Percentiles rank a stretch among this genome's conserved stretches.
These are phyloP conservation scores for Pichia occidentalis DNA, from an alignment of 805 yeast species.

Conservation along the genomic window DNA sequence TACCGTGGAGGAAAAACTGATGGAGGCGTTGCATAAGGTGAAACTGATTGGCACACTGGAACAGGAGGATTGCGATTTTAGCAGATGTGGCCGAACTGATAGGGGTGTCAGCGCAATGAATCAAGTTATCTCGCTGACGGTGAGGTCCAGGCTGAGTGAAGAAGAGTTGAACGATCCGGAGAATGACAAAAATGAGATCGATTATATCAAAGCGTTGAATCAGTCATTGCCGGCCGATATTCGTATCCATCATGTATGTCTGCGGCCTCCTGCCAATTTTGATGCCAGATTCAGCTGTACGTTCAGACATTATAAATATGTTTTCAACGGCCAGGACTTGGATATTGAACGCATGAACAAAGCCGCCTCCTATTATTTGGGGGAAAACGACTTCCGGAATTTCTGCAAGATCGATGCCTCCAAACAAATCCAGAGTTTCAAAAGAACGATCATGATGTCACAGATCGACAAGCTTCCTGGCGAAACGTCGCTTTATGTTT, in stretches of 20 bases:
- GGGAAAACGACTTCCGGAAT: constrained; percentile 86
- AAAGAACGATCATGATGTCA: constrained; percentile 48
- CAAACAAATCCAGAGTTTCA: constrained; percentile 78
- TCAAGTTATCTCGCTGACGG: constrained; percentile 77
- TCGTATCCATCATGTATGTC: constrained; percentile 69
- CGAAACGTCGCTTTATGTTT: constrained; percentile 44
- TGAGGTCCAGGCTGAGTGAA: constrained; percentile 58
- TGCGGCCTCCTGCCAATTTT: constrained; percentile 76
- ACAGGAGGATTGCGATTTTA: constrained; percentile 61
- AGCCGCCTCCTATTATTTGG: constrained; percentile 59
- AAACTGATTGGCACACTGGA: constrained; percentile 55
- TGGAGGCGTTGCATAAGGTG: constrained; percentile 65
- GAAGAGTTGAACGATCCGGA: constrained; percentile 56
- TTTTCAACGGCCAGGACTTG: constrained; percentile 53
- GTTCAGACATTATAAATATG: constrained; percentile 80
- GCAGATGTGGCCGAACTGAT: constrained; percentile 93
- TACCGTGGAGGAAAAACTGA: constrained; percentile 74
- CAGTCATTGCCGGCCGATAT: constrained; percentile 76
- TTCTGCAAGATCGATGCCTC: constrained; percentile 93
- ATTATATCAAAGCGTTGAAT: constrained; percentile 71
- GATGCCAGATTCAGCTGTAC: constrained; percentile 91
- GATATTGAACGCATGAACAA: constrained; percentile 60
- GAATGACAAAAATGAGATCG: constrained; percentile 63
- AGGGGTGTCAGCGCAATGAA: constrained; percentile 96
- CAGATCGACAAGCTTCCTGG: constrained; percentile 19